A percentile compares a stretch with the other conserved stretches of the same genome.
Evolutionary conservation across 768 basidiomycete genomes (phyloP).

Genomic region (Auricularia cornea): DNA sequence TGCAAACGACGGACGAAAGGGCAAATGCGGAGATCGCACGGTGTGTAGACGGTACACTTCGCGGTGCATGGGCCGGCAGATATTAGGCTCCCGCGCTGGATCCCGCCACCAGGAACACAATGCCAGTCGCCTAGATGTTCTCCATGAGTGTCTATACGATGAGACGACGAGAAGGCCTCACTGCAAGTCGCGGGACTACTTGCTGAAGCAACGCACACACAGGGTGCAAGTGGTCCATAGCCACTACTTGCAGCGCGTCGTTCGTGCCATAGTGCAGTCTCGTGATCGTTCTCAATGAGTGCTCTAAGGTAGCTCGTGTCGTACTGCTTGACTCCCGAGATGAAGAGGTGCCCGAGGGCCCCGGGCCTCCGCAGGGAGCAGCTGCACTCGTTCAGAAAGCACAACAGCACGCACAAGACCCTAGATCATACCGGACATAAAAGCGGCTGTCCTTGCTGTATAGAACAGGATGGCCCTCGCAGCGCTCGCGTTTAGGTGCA

Average conservation of each 20-base stretch:
- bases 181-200: constrained; percentile 13
- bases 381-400: too few species aligned
- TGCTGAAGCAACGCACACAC: constrained; percentile 11
- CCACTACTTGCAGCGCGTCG: constrained; percentile 4
- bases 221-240: constrained; percentile 17
- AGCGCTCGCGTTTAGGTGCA: too few species aligned
- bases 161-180: not conserved
- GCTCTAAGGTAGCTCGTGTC: constrained; percentile 16
- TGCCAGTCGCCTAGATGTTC: constrained; percentile 17
- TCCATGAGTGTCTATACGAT: not conserved
- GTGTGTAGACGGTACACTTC: constrained; percentile 5
- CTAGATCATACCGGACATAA: too few species aligned
- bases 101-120: constrained; percentile 8
- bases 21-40: constrained; percentile 6
- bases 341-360: constrained; percentile 12
- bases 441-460: too few species aligned
- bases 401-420: too few species aligned
- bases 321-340: constrained; percentile 16
- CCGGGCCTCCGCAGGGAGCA: constrained; percentile 3
- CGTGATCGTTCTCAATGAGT: constrained; percentile 7
- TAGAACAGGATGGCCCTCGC: too few species aligned
- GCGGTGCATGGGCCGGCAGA: not conserved
- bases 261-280: constrained; percentile 1
- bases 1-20: constrained; percentile 10
- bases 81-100: constrained; percentile 7